These are phyloP conservation scores for Russula sp. DNA, from an alignment of 768 basidiomycete species.

Conservation along the genomic window DNA sequence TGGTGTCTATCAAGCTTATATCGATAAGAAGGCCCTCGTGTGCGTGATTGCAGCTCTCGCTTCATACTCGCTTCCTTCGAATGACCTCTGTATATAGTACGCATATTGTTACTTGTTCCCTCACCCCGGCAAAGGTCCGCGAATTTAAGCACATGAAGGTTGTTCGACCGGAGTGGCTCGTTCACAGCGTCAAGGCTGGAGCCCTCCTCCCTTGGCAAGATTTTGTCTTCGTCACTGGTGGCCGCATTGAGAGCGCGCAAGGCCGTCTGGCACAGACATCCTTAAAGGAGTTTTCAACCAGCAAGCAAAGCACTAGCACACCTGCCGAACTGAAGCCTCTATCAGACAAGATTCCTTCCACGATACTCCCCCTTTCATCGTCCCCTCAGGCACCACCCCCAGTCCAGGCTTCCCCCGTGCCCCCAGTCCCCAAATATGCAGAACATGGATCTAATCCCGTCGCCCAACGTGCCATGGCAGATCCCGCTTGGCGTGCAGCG, in stretches of 20 bases:
- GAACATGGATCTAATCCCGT: slow-evolving; percentile 57
- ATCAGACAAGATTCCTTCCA: background rate
- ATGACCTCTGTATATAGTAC: slow-evolving; percentile 42
- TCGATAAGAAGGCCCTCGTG: slow-evolving; percentile 71
- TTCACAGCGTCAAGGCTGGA: slow-evolving; percentile 64
- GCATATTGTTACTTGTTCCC: slow-evolving; percentile 84
- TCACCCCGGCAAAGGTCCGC: slow-evolving; percentile 83
- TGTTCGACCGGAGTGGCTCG: slow-evolving; percentile 81
- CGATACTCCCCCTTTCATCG: slow-evolving; percentile 15
- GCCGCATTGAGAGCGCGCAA: slow-evolving; percentile 43
- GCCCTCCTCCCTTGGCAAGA: slow-evolving; percentile 72
- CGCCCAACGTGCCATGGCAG: slow-evolving; percentile 72
- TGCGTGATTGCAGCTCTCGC: slow-evolving; percentile 34
- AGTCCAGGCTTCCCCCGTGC: slow-evolving; percentile 35
- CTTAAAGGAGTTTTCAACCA: slow-evolving; percentile 25
- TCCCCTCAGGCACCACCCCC: slow-evolving; percentile 39
- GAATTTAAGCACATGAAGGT: slow-evolving; percentile 92
- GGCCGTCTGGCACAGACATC: slow-evolving; percentile 37
- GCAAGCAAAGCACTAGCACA: slow-evolving; percentile 6
- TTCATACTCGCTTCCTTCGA: background rate
- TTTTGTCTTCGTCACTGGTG: slow-evolving; percentile 51
- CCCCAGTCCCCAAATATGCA: slow-evolving; percentile 57
- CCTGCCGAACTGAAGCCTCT: background rate
- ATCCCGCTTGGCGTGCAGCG: slow-evolving; percentile 77
- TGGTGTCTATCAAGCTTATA: slow-evolving; percentile 75